These are phyloP conservation scores for Suillus placidus DNA, from an alignment of 768 basidiomycete genomes.

Conservation along the genomic window DNA sequence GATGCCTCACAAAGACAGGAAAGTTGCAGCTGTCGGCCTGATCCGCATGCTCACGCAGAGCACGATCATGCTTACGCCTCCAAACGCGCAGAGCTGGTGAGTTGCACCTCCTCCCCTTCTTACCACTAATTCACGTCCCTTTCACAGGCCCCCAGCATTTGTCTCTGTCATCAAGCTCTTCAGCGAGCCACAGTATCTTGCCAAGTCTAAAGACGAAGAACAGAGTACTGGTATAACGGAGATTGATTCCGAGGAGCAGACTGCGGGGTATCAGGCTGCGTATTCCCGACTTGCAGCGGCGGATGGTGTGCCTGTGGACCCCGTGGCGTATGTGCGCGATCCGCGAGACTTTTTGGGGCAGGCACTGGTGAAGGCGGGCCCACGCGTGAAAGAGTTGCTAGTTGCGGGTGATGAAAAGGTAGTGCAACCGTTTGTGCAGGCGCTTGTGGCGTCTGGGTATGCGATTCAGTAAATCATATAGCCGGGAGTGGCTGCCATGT, in stretches of 20 bases:
- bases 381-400: conserved; percentile 23
- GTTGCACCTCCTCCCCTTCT: conserved; percentile 15
- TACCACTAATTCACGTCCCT: neutral
- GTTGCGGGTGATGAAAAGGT: conserved; percentile 22
- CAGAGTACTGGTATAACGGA: conserved; percentile 64
- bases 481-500: neutral
- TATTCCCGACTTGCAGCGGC: conserved; percentile 91
- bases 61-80: conserved; percentile 64
- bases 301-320: conserved; percentile 59
- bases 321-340: conserved; percentile 60
- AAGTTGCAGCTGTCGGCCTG: conserved; percentile 80
- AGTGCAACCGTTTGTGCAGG: conserved; percentile 34
- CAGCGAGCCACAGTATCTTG: conserved; percentile 72
- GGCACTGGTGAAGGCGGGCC: conserved; percentile 32
- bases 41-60: conserved; percentile 80
- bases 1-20: conserved; percentile 81
- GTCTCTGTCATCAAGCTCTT: conserved; percentile 76
- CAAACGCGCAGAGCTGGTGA: conserved; percentile 68
- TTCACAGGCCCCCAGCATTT: conserved; percentile 67
- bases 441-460: conserved; percentile 36
- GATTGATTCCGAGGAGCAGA: conserved; percentile 90
- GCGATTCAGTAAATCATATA: conserved; percentile 16
- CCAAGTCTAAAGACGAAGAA: conserved; percentile 40
- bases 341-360: conserved; percentile 56
- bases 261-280: conserved; percentile 90